Conservation (phyloP, 805 yeast species). For the Teunomyces panamensis region DNA sequence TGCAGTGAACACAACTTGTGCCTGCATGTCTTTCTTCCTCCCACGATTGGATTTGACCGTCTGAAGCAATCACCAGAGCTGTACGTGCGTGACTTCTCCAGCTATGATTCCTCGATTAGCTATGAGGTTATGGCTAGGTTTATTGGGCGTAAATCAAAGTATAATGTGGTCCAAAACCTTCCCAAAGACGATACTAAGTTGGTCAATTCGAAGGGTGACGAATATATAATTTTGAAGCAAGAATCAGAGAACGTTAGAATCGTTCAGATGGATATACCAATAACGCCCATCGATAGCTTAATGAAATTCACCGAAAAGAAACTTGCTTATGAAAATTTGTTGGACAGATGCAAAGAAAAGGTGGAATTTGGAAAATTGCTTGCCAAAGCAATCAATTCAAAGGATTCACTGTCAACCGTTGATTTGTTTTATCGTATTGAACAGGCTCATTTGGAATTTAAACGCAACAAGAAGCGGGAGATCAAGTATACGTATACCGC, state of each 20-base stretch:
- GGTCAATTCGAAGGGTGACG: constrained; percentile 36
- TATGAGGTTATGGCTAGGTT: constrained; percentile 37
- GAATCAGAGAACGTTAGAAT: constrained; percentile 22
- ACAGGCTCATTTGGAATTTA: constrained; percentile 13
- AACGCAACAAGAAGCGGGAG: constrained; percentile 7
- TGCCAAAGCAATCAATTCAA: constrained; percentile 8
- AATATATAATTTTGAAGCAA: constrained; percentile 38
- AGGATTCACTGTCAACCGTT: constrained; percentile 5
- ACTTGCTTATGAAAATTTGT: constrained; percentile 21
- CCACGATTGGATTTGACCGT: constrained; percentile 26
- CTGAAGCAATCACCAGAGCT: neutral
- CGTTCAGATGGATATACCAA: constrained; percentile 17
- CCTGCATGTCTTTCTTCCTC: constrained; percentile 35
- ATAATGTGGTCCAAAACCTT: constrained; percentile 18
- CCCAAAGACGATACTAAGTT: constrained; percentile 18
- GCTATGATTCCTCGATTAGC: constrained; percentile 22
- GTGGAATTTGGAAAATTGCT: constrained; percentile 24
- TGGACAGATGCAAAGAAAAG: constrained; percentile 25
- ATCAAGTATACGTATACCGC: constrained; percentile 18
- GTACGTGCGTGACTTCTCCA: constrained; percentile 28
- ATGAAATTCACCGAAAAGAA: constrained; percentile 18
- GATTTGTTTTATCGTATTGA: constrained; percentile 9
- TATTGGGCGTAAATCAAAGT: constrained; percentile 36
- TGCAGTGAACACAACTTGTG: constrained; percentile 30
- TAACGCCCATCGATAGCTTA: constrained; percentile 14